Evolutionary conservation across 164 flowering plant genomes (phyloP).

Genomic region (Kalanchoe fedtschenkoi): DNA sequence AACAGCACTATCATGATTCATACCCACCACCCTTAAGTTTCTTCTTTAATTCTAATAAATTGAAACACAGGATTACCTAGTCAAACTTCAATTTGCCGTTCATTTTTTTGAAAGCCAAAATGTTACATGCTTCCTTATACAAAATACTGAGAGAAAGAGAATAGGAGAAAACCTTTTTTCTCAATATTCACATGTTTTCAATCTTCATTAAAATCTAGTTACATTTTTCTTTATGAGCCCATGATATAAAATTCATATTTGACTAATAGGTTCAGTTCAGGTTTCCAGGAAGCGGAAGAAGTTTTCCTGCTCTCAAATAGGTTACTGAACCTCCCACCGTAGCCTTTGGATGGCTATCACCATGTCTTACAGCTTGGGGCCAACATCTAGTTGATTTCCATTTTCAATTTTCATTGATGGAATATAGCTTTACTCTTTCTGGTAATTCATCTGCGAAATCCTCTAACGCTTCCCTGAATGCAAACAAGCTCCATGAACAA

Average conservation of each 20-base stretch:
- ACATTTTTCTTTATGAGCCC: no score
- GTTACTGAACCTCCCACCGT: no score
- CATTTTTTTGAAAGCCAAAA: background rate
- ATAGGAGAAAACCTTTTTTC: no score
- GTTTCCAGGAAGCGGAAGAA: no score
- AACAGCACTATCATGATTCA: no score
- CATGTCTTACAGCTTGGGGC: no score
- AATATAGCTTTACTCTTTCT: conserved; percentile 35
- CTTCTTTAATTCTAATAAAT: conserved; percentile 73
- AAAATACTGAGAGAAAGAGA: background rate
- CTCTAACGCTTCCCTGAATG: conserved; percentile 57
- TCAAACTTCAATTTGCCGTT: background rate
- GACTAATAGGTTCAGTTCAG: no score
- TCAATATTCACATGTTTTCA: no score
- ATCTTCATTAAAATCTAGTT: no score
- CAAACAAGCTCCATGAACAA: conserved; percentile 85
- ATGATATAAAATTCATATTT: no score
- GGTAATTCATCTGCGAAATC: conserved; percentile 84
- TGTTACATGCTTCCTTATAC: background rate
- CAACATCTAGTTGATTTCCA: no score
- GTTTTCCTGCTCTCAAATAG: background rate
- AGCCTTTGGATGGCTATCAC: no score
- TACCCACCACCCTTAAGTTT: conserved; percentile 92
- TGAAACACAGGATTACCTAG: conserved; percentile 17
- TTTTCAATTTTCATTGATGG: background rate